Base-by-base conservation (phyloP, 176 grass and related monocot genomes). In the Alloteropsis semialata region DNA sequence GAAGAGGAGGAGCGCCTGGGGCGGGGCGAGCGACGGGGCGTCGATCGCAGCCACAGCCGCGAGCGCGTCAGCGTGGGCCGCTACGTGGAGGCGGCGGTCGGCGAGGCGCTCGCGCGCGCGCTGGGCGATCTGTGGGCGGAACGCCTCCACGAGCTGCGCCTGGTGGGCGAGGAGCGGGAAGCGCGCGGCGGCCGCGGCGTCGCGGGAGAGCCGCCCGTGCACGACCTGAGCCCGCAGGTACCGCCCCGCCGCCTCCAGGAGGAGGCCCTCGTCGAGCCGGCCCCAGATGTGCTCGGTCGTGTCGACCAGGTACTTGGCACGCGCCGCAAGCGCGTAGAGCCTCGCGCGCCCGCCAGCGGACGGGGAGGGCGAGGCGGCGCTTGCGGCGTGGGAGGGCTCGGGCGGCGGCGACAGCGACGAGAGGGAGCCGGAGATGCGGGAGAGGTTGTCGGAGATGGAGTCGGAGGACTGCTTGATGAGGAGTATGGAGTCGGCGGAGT, bases 261-360 rank as follows among this genome's bases (percentile, higher is more conserved):
- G 91, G 74, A 94, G 67, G 17, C 93, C 92, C 77, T 99, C 93
- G 61, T 99, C 97, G 11, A 99, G 90, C 37, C 93, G 87, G 4
- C 97, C 97, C 97, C 97, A 99, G 64, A 99, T 99, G 89, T 96
- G 92, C 85, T 99, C 96, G n/a, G 96, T 93, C 8, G 96, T 96
- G 88, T 99, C 96, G 19, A 99, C 93, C 14, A 99, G 85, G 79
- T 99, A 99, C 89, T 99, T 99, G 67, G 92, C 89, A 18, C 96
- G 89, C 42, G 96, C 90, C 0, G 93, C 89, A 7, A 88, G 78
- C 3, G 88, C 72, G 56, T 99, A 99, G 16, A 99, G 66, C 61
- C 89, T 81, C 27, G 69, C 84, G 34, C 93, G 85, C 1, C 86
- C 90, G 19, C 84, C 84, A 32, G 42, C 36, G 43, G 69, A 81